Evolutionary conservation across 108 stramenopile genomes (phyloP), one percentile per base, ranked within the genome.

Genomic region (Pseudonitzschia delicatissima): DNA sequence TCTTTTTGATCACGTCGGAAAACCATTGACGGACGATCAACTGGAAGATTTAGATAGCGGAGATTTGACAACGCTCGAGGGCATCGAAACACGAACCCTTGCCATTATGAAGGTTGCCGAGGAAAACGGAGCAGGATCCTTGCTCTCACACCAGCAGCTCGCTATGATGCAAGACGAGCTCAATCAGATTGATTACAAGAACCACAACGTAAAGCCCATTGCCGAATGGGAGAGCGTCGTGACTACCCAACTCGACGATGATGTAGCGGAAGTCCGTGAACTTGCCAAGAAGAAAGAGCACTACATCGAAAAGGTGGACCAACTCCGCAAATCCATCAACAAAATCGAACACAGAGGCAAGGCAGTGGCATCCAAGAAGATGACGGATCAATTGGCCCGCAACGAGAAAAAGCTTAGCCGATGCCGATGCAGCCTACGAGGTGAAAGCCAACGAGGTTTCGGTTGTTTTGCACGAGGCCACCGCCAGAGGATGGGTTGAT

Each of bases 191-290:
- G 36, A 42, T 21, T 72, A 55, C 42, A 20, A 72, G 13, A 66
- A 53, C 9, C 50, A 59, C 25, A 48, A 66, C 32, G 32, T 72
- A 20, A 66, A 62, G 25, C 72, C 67, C 62, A 71, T 63, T 17
- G 21, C 37, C 8, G 66, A 72, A 52, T 77, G 77, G 77, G 71
- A 77, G 34, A 42, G 20, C n/a, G 47, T 62, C 26, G 71, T 77
- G 36, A 77, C 70, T 12, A 36, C 45, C 12, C 26, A 32, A 21
- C 17, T 71, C 21, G 69, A 77, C 40, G 8, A 45, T 18, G 77
- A 72, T 31, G 28, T 77, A 31, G 64, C 67, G 27, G 6, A 31
- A 3, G 58, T 62, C n/a, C 26, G 45, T 1, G 40, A 72, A 17
- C 42, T 77, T 26, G 50, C 51, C 28, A 45, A 62, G 15, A 17